Percentiles rank a stretch among this genome's conserved stretches.
These are phyloP conservation scores for Eustoma russellianum DNA, from an alignment of 257 asterid genomes.

Conservation along the genomic window DNA sequence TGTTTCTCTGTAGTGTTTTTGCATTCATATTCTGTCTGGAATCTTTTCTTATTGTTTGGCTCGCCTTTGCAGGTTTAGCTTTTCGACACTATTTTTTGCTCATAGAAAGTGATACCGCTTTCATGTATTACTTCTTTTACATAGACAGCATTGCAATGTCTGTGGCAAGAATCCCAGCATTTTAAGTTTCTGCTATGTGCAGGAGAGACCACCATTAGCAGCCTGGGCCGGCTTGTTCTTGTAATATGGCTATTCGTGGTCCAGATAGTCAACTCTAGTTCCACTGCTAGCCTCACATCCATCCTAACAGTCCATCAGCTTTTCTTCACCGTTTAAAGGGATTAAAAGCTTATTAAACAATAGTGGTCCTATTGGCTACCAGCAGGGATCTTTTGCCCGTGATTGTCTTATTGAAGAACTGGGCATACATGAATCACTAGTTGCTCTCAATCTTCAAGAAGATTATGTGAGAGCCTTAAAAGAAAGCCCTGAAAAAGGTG, in stretches of 20 bases:
- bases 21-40: no score
- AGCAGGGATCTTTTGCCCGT: constrained; percentile 39
- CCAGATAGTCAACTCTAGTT: constrained; percentile 59
- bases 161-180: no score
- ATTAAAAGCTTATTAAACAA: constrained; percentile 28
- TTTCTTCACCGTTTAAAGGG: constrained; percentile 42
- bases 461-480: constrained; percentile 41
- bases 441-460: constrained; percentile 37
- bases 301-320: constrained; percentile 54
- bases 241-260: constrained; percentile 79
- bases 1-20: no score
- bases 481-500: constrained; percentile 36
- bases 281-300: constrained; percentile 61
- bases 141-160: no score
- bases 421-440: constrained; percentile 38
- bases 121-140: no score
- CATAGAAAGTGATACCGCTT: constrained; percentile 26
- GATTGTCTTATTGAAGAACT: constrained; percentile 35
- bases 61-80: no score
- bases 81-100: constrained; percentile 34
- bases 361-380: constrained; percentile 37
- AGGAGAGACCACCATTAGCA: constrained; percentile 70
- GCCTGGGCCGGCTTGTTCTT: constrained; percentile 68
- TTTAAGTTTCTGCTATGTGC: constrained; percentile 16
- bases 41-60: no score